These are phyloP conservation scores for Tulasnella sp. DNA, from an alignment of 768 basidiomycete species.

Conservation along the genomic window DNA sequence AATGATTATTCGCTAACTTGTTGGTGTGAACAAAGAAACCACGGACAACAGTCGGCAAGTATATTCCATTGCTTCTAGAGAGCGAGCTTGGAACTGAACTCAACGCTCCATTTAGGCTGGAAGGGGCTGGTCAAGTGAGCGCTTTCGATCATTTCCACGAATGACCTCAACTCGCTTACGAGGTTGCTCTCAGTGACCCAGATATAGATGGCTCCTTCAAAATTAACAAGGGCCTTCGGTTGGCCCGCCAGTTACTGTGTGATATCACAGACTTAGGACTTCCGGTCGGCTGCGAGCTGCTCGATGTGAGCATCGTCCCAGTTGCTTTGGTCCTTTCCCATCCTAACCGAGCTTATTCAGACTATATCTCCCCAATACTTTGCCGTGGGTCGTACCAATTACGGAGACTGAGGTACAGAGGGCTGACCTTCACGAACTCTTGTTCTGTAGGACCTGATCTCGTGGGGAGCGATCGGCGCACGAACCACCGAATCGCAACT, in stretches of 20 bases:
- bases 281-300: slow-evolving; percentile 88
- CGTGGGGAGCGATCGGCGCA: slow-evolving; percentile 95
- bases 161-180: background rate
- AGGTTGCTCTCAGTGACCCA: slow-evolving; percentile 61
- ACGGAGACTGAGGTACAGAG: background rate
- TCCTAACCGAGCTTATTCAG: background rate
- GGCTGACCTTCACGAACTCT: background rate
- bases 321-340: background rate
- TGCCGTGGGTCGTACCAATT: slow-evolving; percentile 35
- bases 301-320: slow-evolving; percentile 38
- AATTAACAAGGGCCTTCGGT: slow-evolving; percentile 93
- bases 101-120: slow-evolving; percentile 28
- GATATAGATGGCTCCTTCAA: slow-evolving; percentile 90
- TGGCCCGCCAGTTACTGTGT: slow-evolving; percentile 78
- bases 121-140: slow-evolving; percentile 55
- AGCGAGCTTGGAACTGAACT: background rate
- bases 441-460: slow-evolving; percentile 38
- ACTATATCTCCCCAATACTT: slow-evolving; percentile 76
- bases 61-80: background rate
- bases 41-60: slow-evolving; percentile 79
- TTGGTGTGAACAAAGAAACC: slow-evolving; percentile 56
- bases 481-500: slow-evolving; percentile 96
- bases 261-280: slow-evolving; percentile 84
- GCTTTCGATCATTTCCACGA: background rate
- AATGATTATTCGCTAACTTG: slow-evolving; percentile 9